Conservation (phyloP, 495 filamentous ascomycete species). For the Tuber microsphaerosporum region DNA sequence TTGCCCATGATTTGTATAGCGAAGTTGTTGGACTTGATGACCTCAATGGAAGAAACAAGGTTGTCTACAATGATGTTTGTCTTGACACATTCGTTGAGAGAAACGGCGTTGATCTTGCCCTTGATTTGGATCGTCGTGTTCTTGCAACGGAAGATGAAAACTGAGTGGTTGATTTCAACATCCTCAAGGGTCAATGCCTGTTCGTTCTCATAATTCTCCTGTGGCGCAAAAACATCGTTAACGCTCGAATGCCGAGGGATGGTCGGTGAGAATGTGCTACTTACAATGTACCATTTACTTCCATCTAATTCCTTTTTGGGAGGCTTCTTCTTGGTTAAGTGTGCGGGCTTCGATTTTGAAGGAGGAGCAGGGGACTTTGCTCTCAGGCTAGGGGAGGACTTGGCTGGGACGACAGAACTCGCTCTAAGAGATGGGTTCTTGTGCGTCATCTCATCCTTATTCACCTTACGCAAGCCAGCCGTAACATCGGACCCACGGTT, state of each 20-base stretch:
- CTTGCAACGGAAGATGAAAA: constrained; percentile 84
- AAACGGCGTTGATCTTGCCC: constrained; percentile 91
- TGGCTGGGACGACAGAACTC: constrained; percentile 58
- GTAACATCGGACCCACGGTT: constrained; percentile 85
- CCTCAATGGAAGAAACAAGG: constrained; percentile 82
- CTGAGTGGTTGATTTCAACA: constrained; percentile 73
- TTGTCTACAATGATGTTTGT: constrained; percentile 79
- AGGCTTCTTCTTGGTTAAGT: constrained; percentile 87
- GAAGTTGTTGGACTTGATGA: constrained; percentile 89
- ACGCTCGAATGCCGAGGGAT: not conserved
- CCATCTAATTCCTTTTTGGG: constrained; percentile 86
- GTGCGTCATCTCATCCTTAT: constrained; percentile 91
- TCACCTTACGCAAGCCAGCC: constrained; percentile 80
- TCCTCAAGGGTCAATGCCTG: constrained; percentile 61
- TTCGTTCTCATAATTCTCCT: constrained; percentile 89
- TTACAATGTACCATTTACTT: constrained; percentile 85
- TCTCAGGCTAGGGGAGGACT: constrained; percentile 51
- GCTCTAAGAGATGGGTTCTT: constrained; percentile 91
- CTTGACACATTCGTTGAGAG: constrained; percentile 80
- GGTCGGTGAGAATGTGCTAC: constrained; percentile 8
- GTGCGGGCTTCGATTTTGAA: constrained; percentile 90
- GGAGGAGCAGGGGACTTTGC: constrained; percentile 75
- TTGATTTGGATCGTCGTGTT: constrained; percentile 81
- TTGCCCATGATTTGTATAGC: constrained; percentile 78
- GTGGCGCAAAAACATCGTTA: constrained; percentile 7